phyloP scores from a whole-genome alignment of 164 flowering plant genomes.

The Vitis rotundifolia region DNA sequence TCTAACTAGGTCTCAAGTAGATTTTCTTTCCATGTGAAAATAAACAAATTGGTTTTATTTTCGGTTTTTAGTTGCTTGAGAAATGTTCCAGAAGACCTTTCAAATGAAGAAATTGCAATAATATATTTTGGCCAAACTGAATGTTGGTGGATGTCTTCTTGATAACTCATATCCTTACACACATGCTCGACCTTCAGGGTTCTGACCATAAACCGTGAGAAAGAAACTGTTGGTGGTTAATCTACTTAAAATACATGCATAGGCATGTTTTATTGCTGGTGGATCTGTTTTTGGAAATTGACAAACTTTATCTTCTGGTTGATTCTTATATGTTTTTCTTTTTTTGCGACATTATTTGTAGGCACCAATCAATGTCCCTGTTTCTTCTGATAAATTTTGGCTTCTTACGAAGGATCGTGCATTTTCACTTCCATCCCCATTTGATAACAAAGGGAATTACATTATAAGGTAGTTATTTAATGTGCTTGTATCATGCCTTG shows the following conservation, averaged over 20 bases:
- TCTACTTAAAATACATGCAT: neutral
- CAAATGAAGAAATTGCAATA: no score
- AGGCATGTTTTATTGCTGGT: neutral
- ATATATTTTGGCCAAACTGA: no score
- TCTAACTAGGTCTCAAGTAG: no score
- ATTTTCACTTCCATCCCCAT: slow-evolving; percentile 81
- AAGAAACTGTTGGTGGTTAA: neutral
- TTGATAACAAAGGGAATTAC: slow-evolving; percentile 86
- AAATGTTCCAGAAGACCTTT: no score
- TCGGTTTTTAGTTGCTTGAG: no score
- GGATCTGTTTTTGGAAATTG: neutral
- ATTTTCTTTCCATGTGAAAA: no score
- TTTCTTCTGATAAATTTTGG: slow-evolving; percentile 88
- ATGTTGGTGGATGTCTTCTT: no score
- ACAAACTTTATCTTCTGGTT: neutral
- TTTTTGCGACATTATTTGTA: slow-evolving; percentile 30
- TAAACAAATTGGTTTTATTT: no score
- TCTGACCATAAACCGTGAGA: no score
- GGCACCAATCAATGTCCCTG: slow-evolving; percentile 85
- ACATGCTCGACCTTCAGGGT: no score
- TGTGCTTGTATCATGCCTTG: neutral
- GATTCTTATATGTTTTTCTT: neutral
- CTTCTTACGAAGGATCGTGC: slow-evolving; percentile 73
- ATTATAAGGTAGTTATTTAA: slow-evolving; percentile 71
- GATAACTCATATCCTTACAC: no score